Evolutionary conservation across 2,329 filamentous ascomycete genomes (phyloP).

Genomic region (Colletotrichum sp.): DNA sequence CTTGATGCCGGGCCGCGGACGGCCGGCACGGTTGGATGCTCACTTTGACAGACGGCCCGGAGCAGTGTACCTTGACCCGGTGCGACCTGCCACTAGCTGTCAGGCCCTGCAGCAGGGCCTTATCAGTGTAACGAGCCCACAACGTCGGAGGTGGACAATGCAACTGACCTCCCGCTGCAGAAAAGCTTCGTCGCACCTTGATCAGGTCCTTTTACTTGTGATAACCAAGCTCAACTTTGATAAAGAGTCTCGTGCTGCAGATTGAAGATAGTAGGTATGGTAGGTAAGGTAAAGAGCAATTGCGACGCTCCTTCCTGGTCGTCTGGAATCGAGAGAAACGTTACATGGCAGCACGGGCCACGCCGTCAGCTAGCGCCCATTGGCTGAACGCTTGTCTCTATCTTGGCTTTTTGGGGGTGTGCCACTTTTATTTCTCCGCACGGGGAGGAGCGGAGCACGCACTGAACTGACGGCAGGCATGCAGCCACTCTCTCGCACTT

Average conservation of each 20-base stretch:
- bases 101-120: not conserved
- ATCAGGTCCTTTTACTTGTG: not conserved
- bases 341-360: conserved; percentile 21
- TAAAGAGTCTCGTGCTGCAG: not conserved
- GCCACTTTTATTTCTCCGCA: conserved; percentile 13
- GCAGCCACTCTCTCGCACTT: not conserved
- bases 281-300: not conserved
- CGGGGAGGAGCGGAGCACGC: not conserved
- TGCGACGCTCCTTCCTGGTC: not conserved
- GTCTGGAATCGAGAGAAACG: conserved; percentile 17
- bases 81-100: not conserved
- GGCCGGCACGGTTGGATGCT: not conserved
- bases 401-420: not conserved
- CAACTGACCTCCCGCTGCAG: not conserved
- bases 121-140: conserved; percentile 14
- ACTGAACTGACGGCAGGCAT: not conserved
- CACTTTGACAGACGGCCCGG: not conserved
- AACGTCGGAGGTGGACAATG: not conserved
- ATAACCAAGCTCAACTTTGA: not conserved
- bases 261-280: not conserved
- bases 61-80: not conserved
- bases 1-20: not conserved
- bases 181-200: not conserved
- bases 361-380: not conserved
- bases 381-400: not conserved